Percentiles rank a stretch among this genome's conserved stretches.
Evolutionary conservation across 495 filamentous ascomycete genomes (phyloP).

Genomic region (Lichina pygmaea): DNA sequence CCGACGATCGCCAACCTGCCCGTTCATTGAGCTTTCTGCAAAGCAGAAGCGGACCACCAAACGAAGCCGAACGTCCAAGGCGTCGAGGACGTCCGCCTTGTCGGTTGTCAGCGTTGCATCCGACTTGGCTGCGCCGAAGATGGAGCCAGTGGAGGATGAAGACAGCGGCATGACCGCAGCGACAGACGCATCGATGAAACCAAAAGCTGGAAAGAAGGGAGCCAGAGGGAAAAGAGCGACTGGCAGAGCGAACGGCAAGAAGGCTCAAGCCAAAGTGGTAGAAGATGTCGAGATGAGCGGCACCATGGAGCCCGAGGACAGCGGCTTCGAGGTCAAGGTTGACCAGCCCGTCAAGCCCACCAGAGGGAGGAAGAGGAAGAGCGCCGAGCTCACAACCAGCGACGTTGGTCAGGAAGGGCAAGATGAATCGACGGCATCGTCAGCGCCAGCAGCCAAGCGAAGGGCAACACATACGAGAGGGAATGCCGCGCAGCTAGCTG

Average conservation of each 20-base stretch:
- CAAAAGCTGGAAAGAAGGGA: slow-evolving; percentile 22
- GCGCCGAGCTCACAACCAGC: slow-evolving; percentile 27
- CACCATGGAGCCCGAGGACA: slow-evolving; percentile 3
- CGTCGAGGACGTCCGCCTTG: slow-evolving; percentile 43
- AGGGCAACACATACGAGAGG: slow-evolving; percentile 18
- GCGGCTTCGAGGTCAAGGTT: slow-evolving; percentile 1
- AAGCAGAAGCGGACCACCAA: slow-evolving; percentile 2
- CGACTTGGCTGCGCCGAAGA: slow-evolving; percentile 21
- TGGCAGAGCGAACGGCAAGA: slow-evolving; percentile 18
- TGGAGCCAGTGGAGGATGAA: slow-evolving; percentile 27
- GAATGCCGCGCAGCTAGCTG: neutral
- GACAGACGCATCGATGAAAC: slow-evolving; percentile 25
- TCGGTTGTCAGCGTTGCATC: slow-evolving; percentile 27
- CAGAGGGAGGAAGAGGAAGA: slow-evolving; percentile 36
- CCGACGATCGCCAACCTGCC: slow-evolving; percentile 47
- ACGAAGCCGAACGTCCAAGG: slow-evolving; percentile 25
- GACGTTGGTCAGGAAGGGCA: slow-evolving; percentile 12
- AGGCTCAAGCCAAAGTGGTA: slow-evolving; percentile 15
- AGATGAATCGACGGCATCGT: slow-evolving; percentile 5
- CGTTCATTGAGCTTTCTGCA: slow-evolving; percentile 32
- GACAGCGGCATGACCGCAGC: slow-evolving; percentile 38
- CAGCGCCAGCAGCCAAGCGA: slow-evolving; percentile 34
- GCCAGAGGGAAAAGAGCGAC: slow-evolving; percentile 8
- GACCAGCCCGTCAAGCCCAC: slow-evolving; percentile 16
- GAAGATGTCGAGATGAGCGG: slow-evolving; percentile 6